phyloP scores from a whole-genome alignment of 106 monocot genomes.

The Dioscorea zingiberensis region DNA sequence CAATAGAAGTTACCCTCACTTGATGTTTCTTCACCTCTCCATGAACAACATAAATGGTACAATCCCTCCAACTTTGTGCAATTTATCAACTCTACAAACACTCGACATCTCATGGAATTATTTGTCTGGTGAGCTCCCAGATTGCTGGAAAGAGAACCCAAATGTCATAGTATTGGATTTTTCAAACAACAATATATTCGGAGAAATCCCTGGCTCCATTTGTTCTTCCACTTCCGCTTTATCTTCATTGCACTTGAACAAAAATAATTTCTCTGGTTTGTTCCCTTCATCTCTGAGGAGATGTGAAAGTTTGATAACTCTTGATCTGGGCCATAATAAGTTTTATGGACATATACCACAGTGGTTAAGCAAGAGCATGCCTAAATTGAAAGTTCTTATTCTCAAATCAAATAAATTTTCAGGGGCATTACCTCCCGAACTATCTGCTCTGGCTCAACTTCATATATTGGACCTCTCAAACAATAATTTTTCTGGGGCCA shows the following conservation, averaged over 20 bases:
- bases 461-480: slow-evolving; percentile 22
- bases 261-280: slow-evolving; percentile 6
- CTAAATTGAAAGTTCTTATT: slow-evolving; percentile 1
- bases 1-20: not conserved
- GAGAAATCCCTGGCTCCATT: not conserved
- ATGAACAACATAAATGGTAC: not conserved
- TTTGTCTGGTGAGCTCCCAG: not conserved
- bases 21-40: not conserved
- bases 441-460: not conserved
- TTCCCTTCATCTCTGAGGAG: not conserved
- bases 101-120: not conserved
- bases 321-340: slow-evolving; percentile 30
- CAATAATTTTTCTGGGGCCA: slow-evolving; percentile 13
- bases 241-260: slow-evolving; percentile 11
- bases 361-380: slow-evolving; percentile 14
- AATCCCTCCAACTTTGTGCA: not conserved
- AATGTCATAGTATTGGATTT: not conserved
- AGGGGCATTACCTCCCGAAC: slow-evolving; percentile 10
- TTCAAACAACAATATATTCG: not conserved
- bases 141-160: not conserved
- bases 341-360: slow-evolving; percentile 23
- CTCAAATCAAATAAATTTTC: slow-evolving; percentile 18
- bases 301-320: not conserved
- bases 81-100: not conserved
- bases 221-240: not conserved